Base-by-base conservation (phyloP, 495 filamentous ascomycete genomes). In the Podospora appendiculata region DNA sequence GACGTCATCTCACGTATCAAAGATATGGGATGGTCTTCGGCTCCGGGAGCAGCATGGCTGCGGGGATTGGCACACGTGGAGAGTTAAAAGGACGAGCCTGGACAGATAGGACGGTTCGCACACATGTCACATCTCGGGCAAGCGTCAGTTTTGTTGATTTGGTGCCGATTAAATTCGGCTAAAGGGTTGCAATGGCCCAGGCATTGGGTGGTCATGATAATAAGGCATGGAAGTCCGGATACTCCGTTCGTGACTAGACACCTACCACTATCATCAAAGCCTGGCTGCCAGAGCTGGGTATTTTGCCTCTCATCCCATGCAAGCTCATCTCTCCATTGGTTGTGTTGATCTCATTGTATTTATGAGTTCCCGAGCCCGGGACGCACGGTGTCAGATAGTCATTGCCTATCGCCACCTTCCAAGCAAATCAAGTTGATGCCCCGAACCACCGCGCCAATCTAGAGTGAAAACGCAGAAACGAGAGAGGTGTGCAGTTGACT, bases 361-460 rank as follows among this genome's bases (percentile, higher is more conserved):
- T 61, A 69, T 66, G 66, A 65, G 61, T 54, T 57, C 64, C 66
- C 62, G 53, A 64, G 53, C 58, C 64, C 53, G 62, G 66, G 64
- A 62, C 61, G 53, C 62, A 66, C 57, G 51, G 62, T 63, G 62
- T 63, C 56, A 62, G 59, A 64, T 57, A 64, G 57, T 62, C 66
- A 51, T 62, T 61, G 58, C 57, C 64, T 48, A 56, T 56, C 54
- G 61, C 62, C 58, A 52, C 63, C 62, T 58, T 61, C 66, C 66
- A 61, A 64, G 64, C 57, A 67, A 58, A 66, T 67, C 62, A 67
- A 67, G 62, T 66, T 60, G 62, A 64, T 67, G 64, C 64, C 66
- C 66, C 58, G 60, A 65, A 67, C 66, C 63, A 64, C 65, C 64
- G 59, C 66, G 66, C 66, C 66, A 66, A 67, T 69, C 66, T 69